Conservation (phyloP, 1,284 basidiomycete species). For the Cutaneotrichosporon curvatum region DNA sequence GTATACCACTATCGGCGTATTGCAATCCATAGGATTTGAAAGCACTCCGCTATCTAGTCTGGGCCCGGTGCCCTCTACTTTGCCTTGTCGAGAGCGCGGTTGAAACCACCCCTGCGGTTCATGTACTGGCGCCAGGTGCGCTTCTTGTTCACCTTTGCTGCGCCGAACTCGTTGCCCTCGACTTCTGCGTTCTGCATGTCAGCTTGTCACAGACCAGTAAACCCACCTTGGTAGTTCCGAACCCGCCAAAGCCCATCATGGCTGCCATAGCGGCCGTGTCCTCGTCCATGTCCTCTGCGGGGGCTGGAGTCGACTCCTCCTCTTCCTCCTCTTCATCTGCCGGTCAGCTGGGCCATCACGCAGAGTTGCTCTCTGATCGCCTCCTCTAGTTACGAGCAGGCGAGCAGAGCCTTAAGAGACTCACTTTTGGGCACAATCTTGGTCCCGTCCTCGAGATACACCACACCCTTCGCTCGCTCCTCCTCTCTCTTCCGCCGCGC, state of each 20-base stretch:
- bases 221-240: conserved; percentile 80
- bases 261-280: conserved; percentile 70
- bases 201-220: background rate
- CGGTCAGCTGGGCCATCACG: too few relatives aligned
- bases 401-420: too few relatives aligned
- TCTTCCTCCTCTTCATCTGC: conserved; percentile 26
- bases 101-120: conserved; percentile 80
- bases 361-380: too few relatives aligned
- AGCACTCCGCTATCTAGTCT: too few relatives aligned
- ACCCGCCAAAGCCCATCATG: conserved; percentile 83
- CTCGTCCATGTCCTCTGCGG: conserved; percentile 59
- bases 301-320: conserved; percentile 51
- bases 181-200: conserved; percentile 62
- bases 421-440: conserved; percentile 20
- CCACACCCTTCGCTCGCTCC: conserved; percentile 35
- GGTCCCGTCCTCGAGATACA: conserved; percentile 27
- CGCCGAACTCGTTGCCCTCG: conserved; percentile 51
- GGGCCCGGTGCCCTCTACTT: conserved; percentile 51
- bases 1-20: too few relatives aligned
- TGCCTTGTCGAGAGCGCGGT: conserved; percentile 72
- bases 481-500: conserved; percentile 41
- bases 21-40: too few relatives aligned
- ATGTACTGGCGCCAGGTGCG: conserved; percentile 81
- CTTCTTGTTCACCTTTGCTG: conserved; percentile 70
- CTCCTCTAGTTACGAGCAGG: too few relatives aligned